A percentile compares a stretch with the other conserved stretches of the same genome.
phyloP scores from a whole-genome alignment of 2,329 filamentous ascomycete species.

The Sclerotinia sclerotiorum region DNA sequence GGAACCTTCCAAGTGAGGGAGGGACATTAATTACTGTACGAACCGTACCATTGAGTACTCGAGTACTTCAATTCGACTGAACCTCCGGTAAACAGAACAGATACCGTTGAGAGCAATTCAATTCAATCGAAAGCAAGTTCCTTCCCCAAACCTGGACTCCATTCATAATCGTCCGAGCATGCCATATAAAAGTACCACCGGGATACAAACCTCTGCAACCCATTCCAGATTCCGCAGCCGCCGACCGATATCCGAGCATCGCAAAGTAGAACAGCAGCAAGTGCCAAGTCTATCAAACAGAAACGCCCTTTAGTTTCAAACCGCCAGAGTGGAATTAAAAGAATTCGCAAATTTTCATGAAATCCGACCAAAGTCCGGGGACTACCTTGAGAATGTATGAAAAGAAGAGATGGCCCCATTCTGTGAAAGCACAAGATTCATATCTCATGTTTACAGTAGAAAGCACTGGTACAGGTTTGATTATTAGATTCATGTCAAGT shows the following conservation, averaged over 20 bases:
- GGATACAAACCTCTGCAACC: background rate
- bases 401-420: background rate
- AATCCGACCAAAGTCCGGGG: background rate
- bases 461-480: background rate
- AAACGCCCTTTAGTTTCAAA: constrained; percentile 18
- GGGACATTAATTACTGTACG: background rate
- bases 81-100: background rate
- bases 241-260: constrained; percentile 3
- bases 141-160: background rate
- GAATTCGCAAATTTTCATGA: background rate
- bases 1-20: background rate
- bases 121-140: background rate
- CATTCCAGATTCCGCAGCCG: background rate
- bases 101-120: background rate
- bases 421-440: background rate
- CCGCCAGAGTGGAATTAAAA: constrained; percentile 14
- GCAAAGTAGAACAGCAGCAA: background rate
- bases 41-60: too few species aligned
- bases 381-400: background rate
- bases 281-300: constrained; percentile 18
- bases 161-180: background rate
- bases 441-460: background rate
- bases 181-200: background rate
- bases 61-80: background rate
- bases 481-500: constrained; percentile 3